These are phyloP conservation scores for Ambrosia artemisiifolia DNA, from an alignment of 129 eudicot species.

Conservation along the genomic window DNA sequence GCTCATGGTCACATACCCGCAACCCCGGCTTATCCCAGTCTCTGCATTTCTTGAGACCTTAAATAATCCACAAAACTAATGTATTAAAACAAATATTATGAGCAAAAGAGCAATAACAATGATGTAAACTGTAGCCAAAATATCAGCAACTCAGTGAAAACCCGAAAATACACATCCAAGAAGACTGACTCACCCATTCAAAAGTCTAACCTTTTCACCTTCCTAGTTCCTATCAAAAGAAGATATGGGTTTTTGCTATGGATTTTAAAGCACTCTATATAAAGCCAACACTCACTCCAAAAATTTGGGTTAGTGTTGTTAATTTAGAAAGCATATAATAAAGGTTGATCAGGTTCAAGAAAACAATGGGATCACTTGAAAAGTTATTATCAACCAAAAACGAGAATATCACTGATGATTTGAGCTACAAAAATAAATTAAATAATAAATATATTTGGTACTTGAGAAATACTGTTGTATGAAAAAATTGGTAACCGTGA, in stretches of 20 bases:
- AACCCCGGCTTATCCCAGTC: conserved; percentile 48
- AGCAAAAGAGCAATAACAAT: not conserved
- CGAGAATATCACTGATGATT: not conserved
- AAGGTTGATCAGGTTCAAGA: not conserved
- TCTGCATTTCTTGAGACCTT: conserved; percentile 44
- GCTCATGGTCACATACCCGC: conserved; percentile 52
- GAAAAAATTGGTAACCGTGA: too few species aligned
- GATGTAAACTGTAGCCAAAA: not conserved
- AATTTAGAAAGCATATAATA: not conserved
- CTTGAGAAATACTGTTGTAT: not conserved
- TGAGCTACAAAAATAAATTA: not conserved
- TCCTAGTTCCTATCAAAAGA: not conserved
- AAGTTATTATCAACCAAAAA: not conserved
- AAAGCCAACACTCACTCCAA: conserved; percentile 4
- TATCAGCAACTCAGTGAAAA: conserved; percentile 1
- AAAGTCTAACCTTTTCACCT: not conserved
- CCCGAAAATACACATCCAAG: not conserved
- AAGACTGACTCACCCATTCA: not conserved
- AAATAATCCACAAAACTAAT: not conserved
- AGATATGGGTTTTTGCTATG: not conserved
- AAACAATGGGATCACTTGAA: conserved; percentile 3
- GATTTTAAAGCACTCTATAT: not conserved
- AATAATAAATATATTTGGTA: not conserved
- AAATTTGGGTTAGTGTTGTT: not conserved
- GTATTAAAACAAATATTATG: not conserved